A percentile compares a stretch with the other conserved stretches of the same genome.
These are phyloP conservation scores for Tetracentron sinense DNA, from an alignment of 164 flowering plant species.

Conservation along the genomic window DNA sequence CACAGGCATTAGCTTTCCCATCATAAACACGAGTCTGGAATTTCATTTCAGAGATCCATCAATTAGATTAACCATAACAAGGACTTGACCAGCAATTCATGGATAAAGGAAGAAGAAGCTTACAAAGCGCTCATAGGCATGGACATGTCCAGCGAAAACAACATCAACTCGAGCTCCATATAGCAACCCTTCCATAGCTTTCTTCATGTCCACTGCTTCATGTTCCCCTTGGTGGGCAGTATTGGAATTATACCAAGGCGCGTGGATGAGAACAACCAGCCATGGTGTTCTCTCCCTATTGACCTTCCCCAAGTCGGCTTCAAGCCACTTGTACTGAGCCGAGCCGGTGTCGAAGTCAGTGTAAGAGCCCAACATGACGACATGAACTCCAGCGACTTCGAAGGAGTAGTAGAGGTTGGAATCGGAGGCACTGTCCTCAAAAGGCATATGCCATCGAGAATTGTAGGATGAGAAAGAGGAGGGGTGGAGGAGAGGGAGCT, in stretches of 20 bases:
- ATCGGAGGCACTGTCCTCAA: slow-evolving; percentile 7
- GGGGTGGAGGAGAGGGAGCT: not conserved
- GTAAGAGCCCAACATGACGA: slow-evolving; percentile 14
- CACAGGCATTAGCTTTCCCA: not conserved
- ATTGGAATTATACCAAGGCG: slow-evolving; percentile 17
- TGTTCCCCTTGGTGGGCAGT: slow-evolving; percentile 12
- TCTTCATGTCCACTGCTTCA: slow-evolving; percentile 6
- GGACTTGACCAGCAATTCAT: not conserved
- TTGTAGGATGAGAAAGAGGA: slow-evolving; percentile 7
- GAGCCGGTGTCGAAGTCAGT: slow-evolving; percentile 8
- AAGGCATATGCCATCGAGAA: slow-evolving; percentile 14
- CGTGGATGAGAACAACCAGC: slow-evolving; percentile 7
- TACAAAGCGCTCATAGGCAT: slow-evolving; percentile 18
- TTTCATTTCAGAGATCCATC: too few species aligned
- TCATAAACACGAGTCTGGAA: slow-evolving; percentile 11
- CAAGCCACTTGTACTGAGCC: slow-evolving; percentile 15
- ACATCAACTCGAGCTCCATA: slow-evolving; percentile 8
- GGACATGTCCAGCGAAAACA: slow-evolving; percentile 10
- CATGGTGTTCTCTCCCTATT: slow-evolving; percentile 12
- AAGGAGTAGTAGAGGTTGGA: slow-evolving; percentile 19
- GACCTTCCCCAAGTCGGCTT: not conserved
- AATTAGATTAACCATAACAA: too few species aligned
- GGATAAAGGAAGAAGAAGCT: not conserved
- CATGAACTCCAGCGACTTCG: slow-evolving; percentile 9
- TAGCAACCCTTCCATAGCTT: slow-evolving; percentile 12